Base-by-base conservation (phyloP, 2,329 filamentous ascomycete genomes). In the Alternaria alternata region DNA sequence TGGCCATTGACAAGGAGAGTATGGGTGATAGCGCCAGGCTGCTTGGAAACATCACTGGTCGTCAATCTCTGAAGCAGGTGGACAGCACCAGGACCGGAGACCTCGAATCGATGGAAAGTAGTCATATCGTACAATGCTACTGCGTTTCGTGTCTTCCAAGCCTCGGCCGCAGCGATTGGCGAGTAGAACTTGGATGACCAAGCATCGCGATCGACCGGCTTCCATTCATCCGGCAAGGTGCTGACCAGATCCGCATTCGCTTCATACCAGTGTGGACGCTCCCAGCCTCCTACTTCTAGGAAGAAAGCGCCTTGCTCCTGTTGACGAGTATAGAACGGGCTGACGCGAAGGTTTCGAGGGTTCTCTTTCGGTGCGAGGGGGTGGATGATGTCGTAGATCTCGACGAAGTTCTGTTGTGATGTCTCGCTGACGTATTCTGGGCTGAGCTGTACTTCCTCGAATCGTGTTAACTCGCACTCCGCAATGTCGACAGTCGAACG, bases 111-210 rank as follows among this genome's bases (percentile, higher is more conserved):
- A 22, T 86, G 82, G 36, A 88, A 81, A 0, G 87, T 83, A 1
- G 86, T 88, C 81, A 89, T 83, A 64, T 89, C 87, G 67, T 86
- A 89, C 81, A 89, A 81, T 7, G 85, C 87, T 2, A 84, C 87
- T 0, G 85, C 84, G 5, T 86, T 88, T 1, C 88, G 82, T 2
- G 87, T 89, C 78, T 87, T 89, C 86, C 86, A 89, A 0, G 87
- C 87, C 70, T 89, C 87, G 1, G 79, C 87, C 0, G 86, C 86
- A 0, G 83, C 81, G 38, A 89, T 84, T 0, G 86, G 84, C 0
- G 86, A 89, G 70, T 88, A 85, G 61, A 83, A 87, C 24, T 79
- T 77, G 0, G 83, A 76, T 1, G 87, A 86, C 87, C 87, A 89
- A 0, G 82, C 74, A 68, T 89, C 87, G 11, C 87, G 82, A 38